phyloP scores from a whole-genome alignment of 257 asterid genomes.

The Solanum chilense region DNA sequence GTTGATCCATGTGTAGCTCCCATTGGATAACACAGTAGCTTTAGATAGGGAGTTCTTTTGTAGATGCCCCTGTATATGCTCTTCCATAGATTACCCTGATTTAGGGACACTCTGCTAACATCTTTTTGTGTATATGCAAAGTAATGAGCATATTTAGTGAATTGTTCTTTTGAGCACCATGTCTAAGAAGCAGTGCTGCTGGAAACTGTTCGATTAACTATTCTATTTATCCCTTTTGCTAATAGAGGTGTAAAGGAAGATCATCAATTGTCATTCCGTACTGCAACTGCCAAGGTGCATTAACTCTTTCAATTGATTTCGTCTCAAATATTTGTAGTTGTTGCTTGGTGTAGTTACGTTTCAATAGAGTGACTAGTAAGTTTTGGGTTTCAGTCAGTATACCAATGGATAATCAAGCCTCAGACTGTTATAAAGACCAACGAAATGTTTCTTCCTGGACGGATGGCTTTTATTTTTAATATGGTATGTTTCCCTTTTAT shows the following conservation, averaged over 20 bases:
- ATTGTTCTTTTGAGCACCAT: neutral
- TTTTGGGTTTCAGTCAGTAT: slow-evolving; percentile 55
- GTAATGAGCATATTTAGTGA: neutral
- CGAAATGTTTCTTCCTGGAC: slow-evolving; percentile 99
- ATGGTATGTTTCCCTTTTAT: slow-evolving; percentile 37
- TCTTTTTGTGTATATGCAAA: neutral
- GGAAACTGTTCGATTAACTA: neutral
- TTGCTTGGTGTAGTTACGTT: slow-evolving; percentile 4
- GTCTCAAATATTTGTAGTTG: neutral
- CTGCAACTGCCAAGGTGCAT: slow-evolving; percentile 80
- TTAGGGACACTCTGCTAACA: neutral
- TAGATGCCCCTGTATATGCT: neutral
- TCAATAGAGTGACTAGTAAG: slow-evolving; percentile 1
- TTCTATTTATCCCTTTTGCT: slow-evolving; percentile 9
- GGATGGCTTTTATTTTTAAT: slow-evolving; percentile 86
- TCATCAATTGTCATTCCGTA: slow-evolving; percentile 71
- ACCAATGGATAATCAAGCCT: slow-evolving; percentile 94
- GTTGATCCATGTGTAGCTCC: neutral
- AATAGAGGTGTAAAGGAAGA: slow-evolving; percentile 72
- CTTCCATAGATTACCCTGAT: neutral
- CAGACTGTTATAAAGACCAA: slow-evolving; percentile 76
- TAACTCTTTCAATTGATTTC: neutral
- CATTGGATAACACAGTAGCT: neutral
- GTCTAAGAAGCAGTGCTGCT: neutral
- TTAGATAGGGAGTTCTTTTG: neutral